Percentiles rank a stretch among this genome's conserved stretches.
phyloP scores from a whole-genome alignment of 129 eudicot species.

The Dittrichia graveolens region DNA sequence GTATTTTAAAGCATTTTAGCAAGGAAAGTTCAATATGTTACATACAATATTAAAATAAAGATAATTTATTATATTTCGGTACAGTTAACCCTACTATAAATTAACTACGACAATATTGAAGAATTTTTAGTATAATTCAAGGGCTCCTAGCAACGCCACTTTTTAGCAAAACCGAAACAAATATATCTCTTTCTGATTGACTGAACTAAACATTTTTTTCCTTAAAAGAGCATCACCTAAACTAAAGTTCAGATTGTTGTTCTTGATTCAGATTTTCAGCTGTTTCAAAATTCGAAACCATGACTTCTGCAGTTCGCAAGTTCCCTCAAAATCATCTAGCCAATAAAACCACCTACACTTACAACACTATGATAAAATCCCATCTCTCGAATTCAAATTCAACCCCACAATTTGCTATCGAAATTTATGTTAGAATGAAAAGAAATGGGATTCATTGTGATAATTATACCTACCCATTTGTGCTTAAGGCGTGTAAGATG shows the following conservation, averaged over 20 bases:
- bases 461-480: conserved; percentile 50
- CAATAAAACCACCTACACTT: conserved; percentile 33
- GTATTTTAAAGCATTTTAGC: too few relatives aligned
- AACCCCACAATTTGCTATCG: conserved; percentile 29
- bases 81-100: too few relatives aligned
- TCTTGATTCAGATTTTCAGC: not conserved
- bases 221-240: not conserved
- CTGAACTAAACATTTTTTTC: too few relatives aligned
- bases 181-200: too few relatives aligned
- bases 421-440: conserved; percentile 37
- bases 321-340: conserved; percentile 42
- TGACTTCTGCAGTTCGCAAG: conserved; percentile 30
- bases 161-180: too few relatives aligned
- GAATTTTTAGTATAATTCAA: too few relatives aligned
- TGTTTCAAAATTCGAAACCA: conserved; percentile 14
- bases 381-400: conserved; percentile 31
- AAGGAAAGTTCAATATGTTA: too few relatives aligned
- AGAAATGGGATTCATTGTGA: conserved; percentile 37
- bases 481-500: conserved; percentile 44
- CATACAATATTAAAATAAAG: too few relatives aligned
- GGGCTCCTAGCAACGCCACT: too few relatives aligned
- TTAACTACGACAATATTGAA: too few relatives aligned
- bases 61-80: too few relatives aligned
- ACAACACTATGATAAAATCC: conserved; percentile 49
- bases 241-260: not conserved